Conservation (phyloP, 148 eudicot species). For the Vaccinium vitisidaea region DNA sequence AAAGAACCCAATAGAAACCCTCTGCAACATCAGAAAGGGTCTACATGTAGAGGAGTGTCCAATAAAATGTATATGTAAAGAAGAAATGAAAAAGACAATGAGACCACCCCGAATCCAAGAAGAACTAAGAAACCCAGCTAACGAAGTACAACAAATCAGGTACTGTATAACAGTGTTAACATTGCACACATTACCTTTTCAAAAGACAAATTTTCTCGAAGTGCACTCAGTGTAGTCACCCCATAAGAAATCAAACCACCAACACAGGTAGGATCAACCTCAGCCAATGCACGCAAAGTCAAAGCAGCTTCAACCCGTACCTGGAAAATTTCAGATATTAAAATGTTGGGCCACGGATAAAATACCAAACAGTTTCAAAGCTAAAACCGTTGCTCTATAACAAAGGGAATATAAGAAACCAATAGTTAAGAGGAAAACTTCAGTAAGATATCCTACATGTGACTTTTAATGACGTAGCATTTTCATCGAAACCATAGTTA, state of each 20-base stretch:
- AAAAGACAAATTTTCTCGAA: constrained; percentile 82
- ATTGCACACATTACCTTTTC: constrained; percentile 62
- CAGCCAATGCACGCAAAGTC: constrained; percentile 80
- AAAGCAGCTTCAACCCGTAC: constrained; percentile 97
- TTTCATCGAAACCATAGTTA: constrained; percentile 1
- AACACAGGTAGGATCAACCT: constrained; percentile 98
- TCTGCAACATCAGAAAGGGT: not conserved
- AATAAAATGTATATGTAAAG: not conserved
- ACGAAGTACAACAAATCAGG: not conserved
- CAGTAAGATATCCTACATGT: not conserved
- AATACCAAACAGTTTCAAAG: not conserved
- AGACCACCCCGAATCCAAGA: not conserved
- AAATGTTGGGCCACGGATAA: constrained; percentile 7
- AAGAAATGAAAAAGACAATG: not conserved
- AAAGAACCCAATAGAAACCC: not conserved
- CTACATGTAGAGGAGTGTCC: not conserved
- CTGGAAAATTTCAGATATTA: constrained; percentile 33
- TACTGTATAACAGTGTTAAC: constrained; percentile 9
- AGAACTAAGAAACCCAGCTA: not conserved
- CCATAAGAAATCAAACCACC: constrained; percentile 96
- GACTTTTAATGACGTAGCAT: not conserved
- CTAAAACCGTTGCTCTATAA: not conserved
- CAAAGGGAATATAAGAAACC: not conserved
- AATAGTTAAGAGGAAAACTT: not conserved
- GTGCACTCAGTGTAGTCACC: constrained; percentile 70